Base-by-base conservation (phyloP, 2,329 filamentous ascomycete genomes). In the Ophiostoma montium region DNA sequence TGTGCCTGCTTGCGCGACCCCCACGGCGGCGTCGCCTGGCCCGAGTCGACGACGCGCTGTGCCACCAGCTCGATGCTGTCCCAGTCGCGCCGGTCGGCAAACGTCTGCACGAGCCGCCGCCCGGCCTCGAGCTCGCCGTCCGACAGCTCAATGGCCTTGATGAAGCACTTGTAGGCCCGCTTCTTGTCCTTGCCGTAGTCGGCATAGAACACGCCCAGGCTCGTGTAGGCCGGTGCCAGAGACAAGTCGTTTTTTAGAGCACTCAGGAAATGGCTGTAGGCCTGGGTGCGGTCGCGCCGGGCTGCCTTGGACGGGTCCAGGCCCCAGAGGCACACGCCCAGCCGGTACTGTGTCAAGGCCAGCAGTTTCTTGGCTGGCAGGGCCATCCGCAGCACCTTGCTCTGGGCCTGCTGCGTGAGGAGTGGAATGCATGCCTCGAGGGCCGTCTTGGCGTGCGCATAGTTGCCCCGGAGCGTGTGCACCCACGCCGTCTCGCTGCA, bases 81-180 rank as follows among this genome's bases (percentile, higher is more conserved):
- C 92, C 92, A 98, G 59, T 98, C 92, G 35, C 85, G 80, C 56
- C 88, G 82, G 48, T 94, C 81, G 0, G 94, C 90, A 62, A 95
- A 98, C 0, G 80, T 81, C 52, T 78, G 77, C 2, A 92, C 89
- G 15, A 98, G 74, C 27, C 87, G 78, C 63, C 96, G 86, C 0
- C 92, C 92, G 33, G 92, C 87, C 56, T 83, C 73, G 1, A 95
- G 77, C 61, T 98, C 92, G 0, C 85, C 82, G 0, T 87, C 70
- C 0, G 92, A 98, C 3, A 98, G 69, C 63, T 98, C 92, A 46
- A 98, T 85, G 0, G 92, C 92, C 62, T 96, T 95, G 58, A 95
- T 86, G 59, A 96, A 96, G 61, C 90, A 96, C 54, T 85, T 82
- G n/a, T 86, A 76, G 9, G 90, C 87, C 60, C 94, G 75, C 59